Evolutionary conservation across 164 flowering plant species (phyloP), one percentile per base, ranked within the genome.

Genomic region (Umbellularia californica): DNA sequence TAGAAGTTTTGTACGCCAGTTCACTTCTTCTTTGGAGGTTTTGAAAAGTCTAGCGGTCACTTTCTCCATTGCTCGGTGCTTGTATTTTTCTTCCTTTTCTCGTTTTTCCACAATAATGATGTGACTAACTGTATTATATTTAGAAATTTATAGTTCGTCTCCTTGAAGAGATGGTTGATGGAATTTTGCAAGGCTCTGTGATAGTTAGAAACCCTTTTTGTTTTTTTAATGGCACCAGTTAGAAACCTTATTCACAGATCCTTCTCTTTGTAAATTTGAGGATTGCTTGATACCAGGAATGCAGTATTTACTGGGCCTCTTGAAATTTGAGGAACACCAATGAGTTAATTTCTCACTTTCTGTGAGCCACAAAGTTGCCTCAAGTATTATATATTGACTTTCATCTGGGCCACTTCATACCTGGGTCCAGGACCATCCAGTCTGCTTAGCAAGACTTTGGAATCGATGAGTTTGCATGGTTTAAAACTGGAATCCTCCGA

Each of bases 1-100:
- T 92, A 74, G 75, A 64, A 28, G 2, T 5, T 15, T 5, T 30
- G 28, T 13, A 28, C 25, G 69, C 11, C 13, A 20, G 41, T 3
- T 33, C 69, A 17, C 19, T 58, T 58, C 33, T 28, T 33, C 28
- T n/a, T n/a, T 3, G 69, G 69, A 30, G 41, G 35, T 4, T 30
- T 30, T 30, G 35, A 0, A 30, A 30, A 30, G 35, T 25, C 33
- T 13, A 13, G 50, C 0, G 14, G 50, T 27, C 6, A 67, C 9
- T 67, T 20, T 55, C 60, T 55, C 60, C 60, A 2, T 55, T 55
- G 5, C n/a, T n/a, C 20, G 4, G 17, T 55, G 60, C 60, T 55
- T 20, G 19, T 55, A 5, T 67, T 30, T 66, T 67, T 67, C 20
- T 67, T 30, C 11, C 47, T 20, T 28, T 65, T 19, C n/a, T 19